Evolutionary conservation across 805 yeast genomes (phyloP).

Genomic region (Candida mattraensis): DNA sequence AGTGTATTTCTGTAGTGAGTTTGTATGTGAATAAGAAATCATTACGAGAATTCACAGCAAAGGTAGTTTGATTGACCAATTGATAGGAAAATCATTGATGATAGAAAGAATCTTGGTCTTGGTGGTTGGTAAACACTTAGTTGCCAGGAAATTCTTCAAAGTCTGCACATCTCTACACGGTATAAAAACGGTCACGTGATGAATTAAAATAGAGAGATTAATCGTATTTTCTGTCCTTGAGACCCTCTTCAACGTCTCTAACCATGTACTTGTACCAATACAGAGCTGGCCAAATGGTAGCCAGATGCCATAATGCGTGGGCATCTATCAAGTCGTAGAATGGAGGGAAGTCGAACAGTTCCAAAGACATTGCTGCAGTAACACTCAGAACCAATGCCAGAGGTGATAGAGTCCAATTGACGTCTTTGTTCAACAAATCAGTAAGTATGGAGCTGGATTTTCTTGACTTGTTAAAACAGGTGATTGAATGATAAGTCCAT

Average conservation of each 20-base stretch:
- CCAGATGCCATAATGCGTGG: conserved; percentile 90
- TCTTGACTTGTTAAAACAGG: conserved; percentile 28
- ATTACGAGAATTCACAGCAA: no score
- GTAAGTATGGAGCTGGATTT: conserved; percentile 14
- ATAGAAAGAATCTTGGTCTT: no score
- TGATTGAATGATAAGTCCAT: conserved; percentile 43
- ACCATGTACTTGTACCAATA: conserved; percentile 67
- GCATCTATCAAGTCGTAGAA: conserved; percentile 74
- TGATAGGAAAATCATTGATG: no score
- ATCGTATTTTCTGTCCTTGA: conserved; percentile 31
- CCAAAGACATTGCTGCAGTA: conserved; percentile 79
- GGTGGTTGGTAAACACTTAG: no score
- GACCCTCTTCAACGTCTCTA: conserved; percentile 39
- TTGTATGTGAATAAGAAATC: conserved; percentile 4
- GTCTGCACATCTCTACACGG: no score
- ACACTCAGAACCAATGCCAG: conserved; percentile 51
- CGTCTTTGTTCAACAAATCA: conserved; percentile 28
- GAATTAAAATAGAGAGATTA: conserved; percentile 4
- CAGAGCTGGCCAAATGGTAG: conserved; percentile 79
- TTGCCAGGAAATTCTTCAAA: no score
- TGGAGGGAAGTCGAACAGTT: conserved; percentile 86
- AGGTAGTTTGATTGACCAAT: no score
- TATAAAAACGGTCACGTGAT: no score
- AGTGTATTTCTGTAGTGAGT: neutral
- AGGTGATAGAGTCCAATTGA: conserved; percentile 52